Evolutionary conservation across 331 rosid species (phyloP).

Genomic region (Quercus tomentella): DNA sequence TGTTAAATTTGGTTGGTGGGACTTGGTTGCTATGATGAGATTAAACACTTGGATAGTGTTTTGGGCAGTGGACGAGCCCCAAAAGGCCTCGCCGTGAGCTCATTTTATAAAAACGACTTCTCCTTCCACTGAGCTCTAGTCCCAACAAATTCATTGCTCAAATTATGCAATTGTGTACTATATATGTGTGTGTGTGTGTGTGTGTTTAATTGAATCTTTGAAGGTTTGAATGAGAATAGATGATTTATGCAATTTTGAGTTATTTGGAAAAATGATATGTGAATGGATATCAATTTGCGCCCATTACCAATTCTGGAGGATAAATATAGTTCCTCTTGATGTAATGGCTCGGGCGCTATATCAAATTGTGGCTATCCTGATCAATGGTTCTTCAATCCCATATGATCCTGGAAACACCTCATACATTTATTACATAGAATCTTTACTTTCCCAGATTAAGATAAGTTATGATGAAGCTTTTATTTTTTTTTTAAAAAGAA

Average conservation of each 20-base stretch:
- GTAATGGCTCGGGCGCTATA: constrained; percentile 87
- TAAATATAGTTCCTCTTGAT: constrained; percentile 38
- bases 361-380: constrained; percentile 54
- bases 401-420: constrained; percentile 78
- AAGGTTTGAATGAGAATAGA: not conserved
- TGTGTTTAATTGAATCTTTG: too few relatives aligned
- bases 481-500: too few relatives aligned
- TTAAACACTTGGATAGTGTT: constrained; percentile 64
- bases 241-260: not conserved
- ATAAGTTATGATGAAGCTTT: too few relatives aligned
- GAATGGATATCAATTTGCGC: constrained; percentile 18
- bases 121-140: constrained; percentile 94
- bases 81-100: constrained; percentile 76
- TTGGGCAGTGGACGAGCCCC: constrained; percentile 70
- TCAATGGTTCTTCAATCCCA: constrained; percentile 46
- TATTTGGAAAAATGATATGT: not conserved
- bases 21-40: constrained; percentile 60
- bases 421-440: constrained; percentile 16
- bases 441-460: too few relatives aligned
- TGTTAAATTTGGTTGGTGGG: not conserved
- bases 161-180: too few relatives aligned
- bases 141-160: not conserved
- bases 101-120: constrained; percentile 59
- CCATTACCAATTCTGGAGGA: constrained; percentile 79
- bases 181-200: too few relatives aligned